These are phyloP conservation scores for Toxoplasma gondii DNA, from an alignment of 169 alveolate species.

Conservation along the genomic window DNA sequence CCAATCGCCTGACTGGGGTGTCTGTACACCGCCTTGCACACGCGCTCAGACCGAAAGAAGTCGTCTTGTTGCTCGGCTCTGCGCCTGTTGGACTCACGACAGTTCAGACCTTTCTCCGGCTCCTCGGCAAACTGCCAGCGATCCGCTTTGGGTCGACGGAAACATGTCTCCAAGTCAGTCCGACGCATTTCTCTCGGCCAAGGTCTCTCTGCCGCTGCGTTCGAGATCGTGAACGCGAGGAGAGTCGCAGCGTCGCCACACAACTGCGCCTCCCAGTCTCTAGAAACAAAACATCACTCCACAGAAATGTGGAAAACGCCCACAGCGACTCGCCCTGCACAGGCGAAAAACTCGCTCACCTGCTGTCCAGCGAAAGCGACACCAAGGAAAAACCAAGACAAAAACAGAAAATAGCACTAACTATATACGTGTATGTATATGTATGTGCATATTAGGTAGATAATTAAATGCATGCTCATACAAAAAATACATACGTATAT, in stretches of 20 bases:
- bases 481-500: neutral
- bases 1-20: neutral
- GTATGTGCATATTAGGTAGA: neutral
- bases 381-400: neutral
- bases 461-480: neutral
- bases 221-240: no score
- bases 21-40: neutral
- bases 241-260: no score
- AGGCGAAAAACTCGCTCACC: no score
- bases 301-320: no score
- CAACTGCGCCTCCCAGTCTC: no score
- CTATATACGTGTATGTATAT: neutral
- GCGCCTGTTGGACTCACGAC: constrained; percentile 69
- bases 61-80: constrained; percentile 58
- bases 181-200: neutral
- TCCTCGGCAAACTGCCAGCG: constrained; percentile 72
- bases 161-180: constrained; percentile 72
- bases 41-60: constrained; percentile 10
- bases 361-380: no score
- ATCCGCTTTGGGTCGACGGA: constrained; percentile 78
- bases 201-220: no score
- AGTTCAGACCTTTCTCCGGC: neutral
- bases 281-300: no score
- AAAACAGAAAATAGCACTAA: neutral
- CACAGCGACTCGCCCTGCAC: no score